Evolutionary conservation across 2,329 filamentous ascomycete species (phyloP), one percentile per base, ranked within the genome.

Genomic region (Trichoderma citrinoviride): DNA sequence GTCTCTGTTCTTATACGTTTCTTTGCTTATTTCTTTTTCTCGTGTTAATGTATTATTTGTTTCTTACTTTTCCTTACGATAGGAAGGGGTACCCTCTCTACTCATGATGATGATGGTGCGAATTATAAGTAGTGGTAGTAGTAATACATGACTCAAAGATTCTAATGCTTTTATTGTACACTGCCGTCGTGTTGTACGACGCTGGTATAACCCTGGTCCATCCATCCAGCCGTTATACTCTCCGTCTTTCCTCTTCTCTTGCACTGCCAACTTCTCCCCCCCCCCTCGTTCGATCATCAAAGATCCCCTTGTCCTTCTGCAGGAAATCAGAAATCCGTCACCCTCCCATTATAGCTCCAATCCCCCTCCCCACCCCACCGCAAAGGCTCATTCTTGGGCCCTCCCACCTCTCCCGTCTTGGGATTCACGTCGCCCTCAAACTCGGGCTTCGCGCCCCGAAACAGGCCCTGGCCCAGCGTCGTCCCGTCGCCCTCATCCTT

Each of bases 371-470:
- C 81, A 0, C 93, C 93, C 94, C 94, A 97, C 71, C 93, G 81
- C 74, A 98, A 74, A 58, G 95, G 95, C 78, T 99, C 94, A 74
- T 96, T 98, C 87, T 98, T 99, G 6, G 95, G 95, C 1, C 95
- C 95, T 6, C 95, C 95, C 12, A 97, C 87, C 82, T 99, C 95
- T 25, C 95, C 95, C 1, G 95, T 99, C 82, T 89, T 90, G 3
- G 95, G 95, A 77, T 99, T 98, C 63, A 82, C 84, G 61, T 98
- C 93, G 65, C 95, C 95, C 70, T 94, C 88, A 72, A 99, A 99
- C 79, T 98, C 94, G 1, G 95, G 93, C 72, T 88, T 85, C 49
- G 93, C 90, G 41, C 94, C 94, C 68, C 87, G 81, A 68, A 89
- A 83, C 65, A 94, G 79, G 66, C 87, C 87, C 56, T 85, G 80